These are phyloP conservation scores for Heliosperma pusillum DNA, from an alignment of 148 eudicot species.

Conservation along the genomic window DNA sequence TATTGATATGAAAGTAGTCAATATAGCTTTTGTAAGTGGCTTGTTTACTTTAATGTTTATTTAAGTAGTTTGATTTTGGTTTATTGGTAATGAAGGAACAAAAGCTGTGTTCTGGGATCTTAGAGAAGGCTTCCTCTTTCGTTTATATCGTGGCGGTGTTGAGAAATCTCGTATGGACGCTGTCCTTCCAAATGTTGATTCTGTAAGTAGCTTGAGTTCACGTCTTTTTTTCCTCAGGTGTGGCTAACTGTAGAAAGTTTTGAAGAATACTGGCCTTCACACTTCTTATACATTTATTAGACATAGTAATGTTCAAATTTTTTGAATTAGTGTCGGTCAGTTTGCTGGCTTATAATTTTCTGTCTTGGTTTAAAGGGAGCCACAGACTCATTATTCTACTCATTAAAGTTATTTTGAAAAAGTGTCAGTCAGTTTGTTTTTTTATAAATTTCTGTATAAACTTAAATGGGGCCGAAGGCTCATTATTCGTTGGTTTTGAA, in stretches of 20 bases:
- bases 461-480: too few species aligned
- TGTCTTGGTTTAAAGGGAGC: not conserved
- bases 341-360: too few species aligned
- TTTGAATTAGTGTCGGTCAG: not conserved
- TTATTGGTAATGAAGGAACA: conserved; percentile 45
- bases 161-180: conserved; percentile 73
- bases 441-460: too few species aligned
- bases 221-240: not conserved
- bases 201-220: conserved; percentile 44
- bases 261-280: not conserved
- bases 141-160: conserved; percentile 70
- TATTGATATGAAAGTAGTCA: not conserved
- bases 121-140: conserved; percentile 57
- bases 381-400: not conserved
- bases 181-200: conserved; percentile 68
- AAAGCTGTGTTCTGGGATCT: conserved; percentile 84
- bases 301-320: not conserved
- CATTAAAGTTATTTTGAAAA: too few species aligned
- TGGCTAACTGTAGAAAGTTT: not conserved
- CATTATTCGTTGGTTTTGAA: too few species aligned
- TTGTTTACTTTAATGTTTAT: not conserved
- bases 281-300: not conserved
- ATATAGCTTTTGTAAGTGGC: not conserved
- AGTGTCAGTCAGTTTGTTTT: too few species aligned
- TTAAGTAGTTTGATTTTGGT: not conserved